A percentile compares a stretch with the other conserved stretches of the same genome.
Conservation (phyloP, 2,329 filamentous ascomycete genomes). For the Colletotrichum godetiae region DNA sequence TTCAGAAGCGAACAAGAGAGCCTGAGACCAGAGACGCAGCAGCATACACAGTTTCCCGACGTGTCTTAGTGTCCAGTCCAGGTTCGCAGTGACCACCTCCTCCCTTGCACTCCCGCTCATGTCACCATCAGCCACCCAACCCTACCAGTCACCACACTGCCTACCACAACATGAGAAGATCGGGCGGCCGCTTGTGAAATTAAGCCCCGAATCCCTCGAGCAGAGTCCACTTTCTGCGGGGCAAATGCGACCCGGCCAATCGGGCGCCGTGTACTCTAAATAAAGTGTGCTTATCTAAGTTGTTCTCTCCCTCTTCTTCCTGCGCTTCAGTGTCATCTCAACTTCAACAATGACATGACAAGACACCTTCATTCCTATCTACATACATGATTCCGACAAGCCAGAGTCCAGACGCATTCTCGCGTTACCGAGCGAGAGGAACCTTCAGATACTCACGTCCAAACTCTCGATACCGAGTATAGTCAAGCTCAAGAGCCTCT, state of each 20-base stretch:
- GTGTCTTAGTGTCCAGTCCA: neutral
- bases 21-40: neutral
- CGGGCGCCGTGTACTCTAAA: neutral
- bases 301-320: neutral
- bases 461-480: neutral
- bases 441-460: neutral
- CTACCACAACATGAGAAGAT: neutral
- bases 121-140: neutral
- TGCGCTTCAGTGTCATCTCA: neutral
- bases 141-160: neutral
- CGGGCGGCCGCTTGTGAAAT: neutral
- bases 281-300: neutral
- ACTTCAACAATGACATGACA: neutral
- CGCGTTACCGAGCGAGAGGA: neutral
- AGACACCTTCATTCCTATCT: neutral
- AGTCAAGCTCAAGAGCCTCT: neutral
- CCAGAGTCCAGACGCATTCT: neutral
- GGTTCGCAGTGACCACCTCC: neutral
- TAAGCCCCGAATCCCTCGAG: neutral
- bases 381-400: neutral
- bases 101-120: neutral
- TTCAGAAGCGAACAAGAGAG: neutral
- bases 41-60: neutral
- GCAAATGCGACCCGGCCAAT: conserved; percentile 5
- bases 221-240: neutral